phyloP scores from a whole-genome alignment of 2,329 filamentous ascomycete species.

The Cercospora sp. region DNA sequence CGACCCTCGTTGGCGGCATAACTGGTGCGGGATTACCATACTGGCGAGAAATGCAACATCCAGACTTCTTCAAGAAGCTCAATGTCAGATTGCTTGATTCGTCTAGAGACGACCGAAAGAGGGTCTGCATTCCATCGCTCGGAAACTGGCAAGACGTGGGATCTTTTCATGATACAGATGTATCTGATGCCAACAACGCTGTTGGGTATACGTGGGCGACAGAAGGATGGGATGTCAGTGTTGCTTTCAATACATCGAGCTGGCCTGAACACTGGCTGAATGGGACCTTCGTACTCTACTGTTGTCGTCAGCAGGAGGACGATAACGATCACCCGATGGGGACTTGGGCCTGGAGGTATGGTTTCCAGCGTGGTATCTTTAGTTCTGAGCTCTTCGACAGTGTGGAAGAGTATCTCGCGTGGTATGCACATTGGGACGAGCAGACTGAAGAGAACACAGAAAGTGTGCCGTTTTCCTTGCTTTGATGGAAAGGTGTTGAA shows the following conservation, averaged over 20 bases:
- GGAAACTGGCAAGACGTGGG: neutral
- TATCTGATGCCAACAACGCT: neutral
- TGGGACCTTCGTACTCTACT: neutral
- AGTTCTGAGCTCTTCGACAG: neutral
- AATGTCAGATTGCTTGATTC: neutral
- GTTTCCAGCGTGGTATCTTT: neutral
- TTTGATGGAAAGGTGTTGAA: no score
- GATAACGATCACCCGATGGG: neutral
- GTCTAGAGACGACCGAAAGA: neutral
- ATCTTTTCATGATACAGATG: neutral
- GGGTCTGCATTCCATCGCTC: neutral
- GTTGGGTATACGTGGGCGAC: neutral
- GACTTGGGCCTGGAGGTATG: neutral
- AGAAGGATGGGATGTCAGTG: neutral
- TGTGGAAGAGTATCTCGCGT: neutral
- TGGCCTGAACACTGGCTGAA: neutral
- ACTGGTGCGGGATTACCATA: neutral
- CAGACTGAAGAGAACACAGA: neutral
- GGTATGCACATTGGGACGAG: neutral
- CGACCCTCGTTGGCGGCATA: neutral
- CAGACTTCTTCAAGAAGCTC: neutral
- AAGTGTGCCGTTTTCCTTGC: neutral
- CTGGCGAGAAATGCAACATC: neutral
- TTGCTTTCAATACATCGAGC: neutral
- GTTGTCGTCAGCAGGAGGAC: neutral